Evolutionary conservation across 1,139 yeast species (phyloP).

Genomic region (Scheffersomyces illinoinensis): DNA sequence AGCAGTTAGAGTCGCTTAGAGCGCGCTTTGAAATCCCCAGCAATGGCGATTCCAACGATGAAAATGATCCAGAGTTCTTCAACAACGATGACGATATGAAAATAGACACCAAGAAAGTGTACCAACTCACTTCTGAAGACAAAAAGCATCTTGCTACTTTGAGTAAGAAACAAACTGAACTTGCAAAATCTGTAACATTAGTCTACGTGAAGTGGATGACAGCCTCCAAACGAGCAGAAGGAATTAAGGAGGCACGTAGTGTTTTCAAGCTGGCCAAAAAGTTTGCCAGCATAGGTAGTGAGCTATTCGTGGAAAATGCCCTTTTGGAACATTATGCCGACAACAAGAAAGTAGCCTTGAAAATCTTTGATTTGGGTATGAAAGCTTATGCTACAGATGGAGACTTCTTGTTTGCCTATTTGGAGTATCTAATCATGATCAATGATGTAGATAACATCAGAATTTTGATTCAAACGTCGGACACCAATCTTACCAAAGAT

Average conservation of each 20-base stretch:
- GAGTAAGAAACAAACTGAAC: slow-evolving; percentile 18
- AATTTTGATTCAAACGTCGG: slow-evolving; percentile 69
- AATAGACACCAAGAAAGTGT: slow-evolving; percentile 8
- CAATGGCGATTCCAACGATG: slow-evolving; percentile 4
- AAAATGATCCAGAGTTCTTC: slow-evolving; percentile 9
- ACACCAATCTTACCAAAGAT: slow-evolving; percentile 39
- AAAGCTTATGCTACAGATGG: slow-evolving; percentile 59
- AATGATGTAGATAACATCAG: slow-evolving; percentile 83
- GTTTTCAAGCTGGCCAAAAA: slow-evolving; percentile 60
- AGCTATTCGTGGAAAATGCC: slow-evolving; percentile 81
- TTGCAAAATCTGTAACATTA: slow-evolving; percentile 44
- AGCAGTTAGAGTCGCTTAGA: slow-evolving; percentile 25
- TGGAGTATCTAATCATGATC: slow-evolving; percentile 68
- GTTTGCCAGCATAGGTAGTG: slow-evolving; percentile 60
- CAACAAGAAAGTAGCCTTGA: slow-evolving; percentile 67
- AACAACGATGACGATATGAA: slow-evolving; percentile 16
- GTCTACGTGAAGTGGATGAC: slow-evolving; percentile 60
- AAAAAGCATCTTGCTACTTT: slow-evolving; percentile 24
- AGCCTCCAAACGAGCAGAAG: slow-evolving; percentile 59
- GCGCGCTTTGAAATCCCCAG: slow-evolving; percentile 11
- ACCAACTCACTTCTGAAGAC: slow-evolving; percentile 26
- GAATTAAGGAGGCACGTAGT: slow-evolving; percentile 71
- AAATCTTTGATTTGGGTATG: slow-evolving; percentile 80
- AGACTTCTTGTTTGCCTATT: slow-evolving; percentile 65
- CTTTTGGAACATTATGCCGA: slow-evolving; percentile 74